These are phyloP conservation scores for Tulasnella sp. DNA, from an alignment of 768 basidiomycete species.

Conservation along the genomic window DNA sequence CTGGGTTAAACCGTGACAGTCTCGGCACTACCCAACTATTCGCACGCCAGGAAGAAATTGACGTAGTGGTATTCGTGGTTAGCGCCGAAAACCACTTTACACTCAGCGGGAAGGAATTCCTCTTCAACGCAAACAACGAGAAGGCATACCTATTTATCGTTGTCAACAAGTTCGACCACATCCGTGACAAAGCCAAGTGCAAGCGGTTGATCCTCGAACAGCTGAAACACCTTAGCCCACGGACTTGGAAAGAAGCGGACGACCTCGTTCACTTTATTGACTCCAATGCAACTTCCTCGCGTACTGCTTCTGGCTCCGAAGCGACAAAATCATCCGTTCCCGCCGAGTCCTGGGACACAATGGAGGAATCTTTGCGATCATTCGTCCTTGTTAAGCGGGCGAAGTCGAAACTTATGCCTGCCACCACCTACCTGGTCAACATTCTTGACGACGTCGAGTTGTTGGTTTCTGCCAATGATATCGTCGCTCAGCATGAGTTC, in stretches of 20 bases:
- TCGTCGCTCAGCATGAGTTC: constrained; percentile 71
- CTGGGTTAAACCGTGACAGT: constrained; percentile 91
- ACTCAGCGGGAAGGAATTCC: constrained; percentile 86
- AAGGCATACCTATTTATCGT: constrained; percentile 98
- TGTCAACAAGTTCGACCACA: constrained; percentile 94
- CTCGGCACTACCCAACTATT: constrained; percentile 92
- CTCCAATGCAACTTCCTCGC: constrained; percentile 51
- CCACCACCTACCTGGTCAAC: constrained; percentile 78
- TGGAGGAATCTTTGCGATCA: constrained; percentile 80
- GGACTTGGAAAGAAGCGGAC: constrained; percentile 77
- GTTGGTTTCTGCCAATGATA: constrained; percentile 71
- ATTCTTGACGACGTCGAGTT: constrained; percentile 84
- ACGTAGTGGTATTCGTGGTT: constrained; percentile 96
- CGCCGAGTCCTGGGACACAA: constrained; percentile 53
- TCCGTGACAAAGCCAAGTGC: constrained; percentile 91
- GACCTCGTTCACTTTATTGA: constrained; percentile 99
- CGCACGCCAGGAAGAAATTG: constrained; percentile 92
- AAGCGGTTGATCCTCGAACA: constrained; percentile 80
- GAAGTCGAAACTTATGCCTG: constrained; percentile 93
- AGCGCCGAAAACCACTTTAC: constrained; percentile 99
- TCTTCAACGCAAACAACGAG: constrained; percentile 84
- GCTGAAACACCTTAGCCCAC: constrained; percentile 84
- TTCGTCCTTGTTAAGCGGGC: constrained; percentile 93
- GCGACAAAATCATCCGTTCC: constrained; percentile 33
- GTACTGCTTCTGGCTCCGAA: constrained; percentile 34